Evolutionary conservation across 306 rosid genomes (phyloP), one percentile per base, ranked within the genome.

Genomic region (Sesbania bispinosa): DNA sequence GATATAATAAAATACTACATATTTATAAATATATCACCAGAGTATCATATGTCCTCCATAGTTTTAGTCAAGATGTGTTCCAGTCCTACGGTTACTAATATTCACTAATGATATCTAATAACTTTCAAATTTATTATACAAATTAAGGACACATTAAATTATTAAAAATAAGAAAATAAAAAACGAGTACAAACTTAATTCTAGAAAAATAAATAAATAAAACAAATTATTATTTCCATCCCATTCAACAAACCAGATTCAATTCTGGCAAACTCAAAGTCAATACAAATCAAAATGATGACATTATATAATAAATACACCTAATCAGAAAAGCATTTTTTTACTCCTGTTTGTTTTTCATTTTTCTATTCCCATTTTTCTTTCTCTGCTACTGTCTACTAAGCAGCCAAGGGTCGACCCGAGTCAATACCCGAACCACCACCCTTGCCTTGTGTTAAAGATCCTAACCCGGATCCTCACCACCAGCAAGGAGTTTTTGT

Each of bases 361-460:
- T 13, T 7, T 45, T 11, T 19, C 6, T 43, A 20, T 2, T 39
- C 3, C 4, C 8, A n/a, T n/a, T 46, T 29, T 10, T 27, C 13
- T 62, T 19, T 52, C 36, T 38, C 32, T 14, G 30, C 51, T 27
- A 69, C 43, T 26, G 7, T n/a, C n/a, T n/a, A n/a, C n/a, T n/a
- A 61, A 63, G 77, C 73, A 80, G 58, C 70, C 52, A 42, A 18
- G 88, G 88, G 67, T 84, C 60, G 79, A 90, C 86, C 89, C 60
- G 88, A 90, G 98, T 93, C 98, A 93, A 93, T 93, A 80, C 96
- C 98, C 98, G 97, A 93, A 93, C 98, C 98, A 84, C 90, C 86
- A 84, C 85, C 85, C 81, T 80, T 82, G 84, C 92, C 61, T 73
- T 35, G 81, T 67, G 85, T 55, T 66, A 68, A 75, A 67, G 82